Evolutionary conservation across 2,329 filamentous ascomycete species (phyloP), one percentile per base, ranked within the genome.

Genomic region (Fusarium nematophilum): DNA sequence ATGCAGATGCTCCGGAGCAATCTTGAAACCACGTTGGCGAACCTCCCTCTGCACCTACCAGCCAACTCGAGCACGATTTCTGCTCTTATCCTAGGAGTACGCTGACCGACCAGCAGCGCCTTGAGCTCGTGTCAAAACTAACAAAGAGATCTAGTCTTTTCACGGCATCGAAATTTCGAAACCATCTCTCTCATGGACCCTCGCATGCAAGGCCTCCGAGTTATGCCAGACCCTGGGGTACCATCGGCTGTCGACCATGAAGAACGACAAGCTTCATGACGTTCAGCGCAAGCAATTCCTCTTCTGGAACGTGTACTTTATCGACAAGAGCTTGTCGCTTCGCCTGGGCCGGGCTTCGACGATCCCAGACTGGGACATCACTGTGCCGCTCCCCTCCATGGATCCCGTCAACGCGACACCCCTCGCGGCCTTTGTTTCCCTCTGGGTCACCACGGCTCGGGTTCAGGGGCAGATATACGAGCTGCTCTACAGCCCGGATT

Each of bases 331-430:
- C 14, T 72, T 87, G 14, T 82, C 83, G 0, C 76, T 88, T 3
- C 79, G 83, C 3, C 72, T 87, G 4, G 85, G 85, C 0, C 78
- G 77, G 13, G 74, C 83, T 0, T 81, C 83, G 1, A 78, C 78
- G 5, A 78, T 87, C 3, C 83, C 83, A 36, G 83, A 86, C 62
- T 86, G 81, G 70, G 85, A 87, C 55, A 82, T 87, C 51, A 83
- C 72, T 13, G 70, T 75, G 5, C 78, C 71, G 31, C 70, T 62
- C 62, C 68, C 64, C 57, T 70, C 23, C 77, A 75, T 44, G 7
- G 53, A 54, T 4, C 62, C 65, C 9, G 71, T 80, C 9, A 64
- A 70, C 6, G 65, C 66, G 11, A 65, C 60, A 1, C 60, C 69
- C 2, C 34, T 72, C 9, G 55, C 65, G 5, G 70, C 72, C 17